phyloP scores from a whole-genome alignment of 441 rosid genomes.

The Erysimum pusillum region DNA sequence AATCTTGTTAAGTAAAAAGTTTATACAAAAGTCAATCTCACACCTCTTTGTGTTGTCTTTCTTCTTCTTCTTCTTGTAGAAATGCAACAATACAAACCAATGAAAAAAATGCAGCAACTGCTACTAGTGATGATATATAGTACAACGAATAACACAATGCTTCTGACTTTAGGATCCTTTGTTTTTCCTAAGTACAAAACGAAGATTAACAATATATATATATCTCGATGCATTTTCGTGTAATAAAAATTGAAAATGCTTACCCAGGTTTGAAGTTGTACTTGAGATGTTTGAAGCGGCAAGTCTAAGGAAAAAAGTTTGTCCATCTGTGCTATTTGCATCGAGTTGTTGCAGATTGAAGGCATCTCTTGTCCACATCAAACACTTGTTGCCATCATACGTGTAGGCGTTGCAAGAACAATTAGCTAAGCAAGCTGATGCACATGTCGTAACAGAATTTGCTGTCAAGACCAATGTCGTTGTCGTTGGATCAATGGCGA shows the following conservation, averaged over 20 bases:
- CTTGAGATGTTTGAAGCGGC: not conserved
- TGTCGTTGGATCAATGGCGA: slow-evolving; percentile 12
- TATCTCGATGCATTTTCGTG: no score
- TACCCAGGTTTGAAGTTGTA: not conserved
- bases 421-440: not conserved
- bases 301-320: no score
- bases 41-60: not conserved
- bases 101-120: not conserved
- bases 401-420: slow-evolving; percentile 16
- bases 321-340: not conserved
- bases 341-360: not conserved
- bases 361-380: not conserved
- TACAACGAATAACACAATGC: no score
- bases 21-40: not conserved
- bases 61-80: not conserved
- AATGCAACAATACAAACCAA: not conserved
- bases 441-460: not conserved
- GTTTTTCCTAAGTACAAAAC: no score
- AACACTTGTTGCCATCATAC: not conserved
- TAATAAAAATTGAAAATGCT: not conserved
- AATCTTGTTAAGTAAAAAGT: not conserved
- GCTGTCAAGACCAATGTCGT: not conserved
- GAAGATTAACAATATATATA: no score
- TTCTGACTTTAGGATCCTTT: no score
- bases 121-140: no score